Base-by-base conservation (phyloP, 306 rosid species). In the Herpetospermum pedunculosum region DNA sequence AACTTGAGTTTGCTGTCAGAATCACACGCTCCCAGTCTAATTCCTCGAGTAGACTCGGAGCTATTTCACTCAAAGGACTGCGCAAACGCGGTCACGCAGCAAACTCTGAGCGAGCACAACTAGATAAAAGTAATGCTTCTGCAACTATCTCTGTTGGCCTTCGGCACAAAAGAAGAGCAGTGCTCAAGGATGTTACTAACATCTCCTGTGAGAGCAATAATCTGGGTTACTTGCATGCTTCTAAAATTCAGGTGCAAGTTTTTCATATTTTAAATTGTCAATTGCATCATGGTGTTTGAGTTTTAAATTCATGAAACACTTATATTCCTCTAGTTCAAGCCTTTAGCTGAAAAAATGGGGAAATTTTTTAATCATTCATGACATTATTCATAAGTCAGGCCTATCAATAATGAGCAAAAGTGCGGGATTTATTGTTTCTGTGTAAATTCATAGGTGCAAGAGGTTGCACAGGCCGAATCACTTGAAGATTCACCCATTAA, bases 101-200 rank as follows among this genome's bases (percentile, higher is more conserved):
- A 41, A 25, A 41, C 16, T 68, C 19, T 6, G 49, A 69, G 46
- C 74, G 0, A 69, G 55, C 55, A 69, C 55, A 26, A 18, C 34
- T 43, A 46, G 55, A 67, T 41, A 53, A 8, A 40, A 67, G 53
- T 23, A 67, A 67, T 41, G 73, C 53, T 62, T 13, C 44, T 23
- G 6, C 72, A 11, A 38, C 38, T 68, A 41, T 14, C 19, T 43
- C 21, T 26, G 12, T 63, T n/a, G 28, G 47, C 46, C 30, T n/a
- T 63, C 70, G 41, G 47, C 48, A 8, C 41, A 63, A 63, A 65
- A 65, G 72, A 38, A 65, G 72, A 65, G 50, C 30, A 10, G 72
- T 38, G 32, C 72, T 65, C 72, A 19, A 65, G 50, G 72, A 65
- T n/a, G 74, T 69, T 43, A 69, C 74, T 46, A 69, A 69, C 41